Evolutionary conservation across 2,329 filamentous ascomycete species (phyloP).

Genomic region (Aspergillus pseudotamarii): DNA sequence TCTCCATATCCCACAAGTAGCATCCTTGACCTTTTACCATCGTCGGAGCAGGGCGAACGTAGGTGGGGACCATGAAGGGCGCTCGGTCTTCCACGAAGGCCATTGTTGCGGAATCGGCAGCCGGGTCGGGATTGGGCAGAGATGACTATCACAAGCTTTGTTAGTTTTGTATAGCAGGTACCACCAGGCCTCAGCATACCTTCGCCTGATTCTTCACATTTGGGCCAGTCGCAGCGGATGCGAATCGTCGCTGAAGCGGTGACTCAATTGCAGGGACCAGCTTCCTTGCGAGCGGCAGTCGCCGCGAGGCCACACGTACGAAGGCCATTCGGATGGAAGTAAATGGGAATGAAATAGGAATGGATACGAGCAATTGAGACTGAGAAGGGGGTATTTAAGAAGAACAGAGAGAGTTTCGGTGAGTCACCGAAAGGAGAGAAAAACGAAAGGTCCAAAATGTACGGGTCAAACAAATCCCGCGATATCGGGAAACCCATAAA

Average conservation of each 20-base stretch:
- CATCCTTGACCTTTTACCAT: slow-evolving; percentile 87
- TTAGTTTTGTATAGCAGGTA: not conserved
- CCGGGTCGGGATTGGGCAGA: slow-evolving; percentile 72
- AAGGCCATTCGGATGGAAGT: slow-evolving; percentile 30
- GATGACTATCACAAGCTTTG: slow-evolving; percentile 38
- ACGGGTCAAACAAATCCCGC: slow-evolving; percentile 28
- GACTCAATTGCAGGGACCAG: slow-evolving; percentile 36
- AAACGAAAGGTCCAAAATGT: slow-evolving; percentile 5
- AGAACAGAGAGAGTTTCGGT: slow-evolving; percentile 6
- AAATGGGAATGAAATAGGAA: not conserved
- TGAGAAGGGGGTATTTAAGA: slow-evolving; percentile 3
- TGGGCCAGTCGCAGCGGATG: slow-evolving; percentile 29
- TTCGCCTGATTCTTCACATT: slow-evolving; percentile 31
- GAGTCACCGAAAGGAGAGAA: slow-evolving; percentile 3
- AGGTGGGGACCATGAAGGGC: slow-evolving; percentile 94
- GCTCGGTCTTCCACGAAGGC: slow-evolving; percentile 74
- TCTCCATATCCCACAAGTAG: slow-evolving; percentile 87
- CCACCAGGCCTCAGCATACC: slow-evolving; percentile 17
- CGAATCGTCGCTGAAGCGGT: slow-evolving; percentile 37
- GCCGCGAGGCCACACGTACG: slow-evolving; percentile 39
- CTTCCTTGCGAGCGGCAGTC: slow-evolving; percentile 33
- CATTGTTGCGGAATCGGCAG: slow-evolving; percentile 72
- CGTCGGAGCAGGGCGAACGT: slow-evolving; percentile 84
- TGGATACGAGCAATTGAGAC: not conserved
- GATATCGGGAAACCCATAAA: slow-evolving; percentile 27